Evolutionary conservation across 129 eudicot species (phyloP), one percentile per base, ranked within the genome.

Genomic region (Silybum marianum): DNA sequence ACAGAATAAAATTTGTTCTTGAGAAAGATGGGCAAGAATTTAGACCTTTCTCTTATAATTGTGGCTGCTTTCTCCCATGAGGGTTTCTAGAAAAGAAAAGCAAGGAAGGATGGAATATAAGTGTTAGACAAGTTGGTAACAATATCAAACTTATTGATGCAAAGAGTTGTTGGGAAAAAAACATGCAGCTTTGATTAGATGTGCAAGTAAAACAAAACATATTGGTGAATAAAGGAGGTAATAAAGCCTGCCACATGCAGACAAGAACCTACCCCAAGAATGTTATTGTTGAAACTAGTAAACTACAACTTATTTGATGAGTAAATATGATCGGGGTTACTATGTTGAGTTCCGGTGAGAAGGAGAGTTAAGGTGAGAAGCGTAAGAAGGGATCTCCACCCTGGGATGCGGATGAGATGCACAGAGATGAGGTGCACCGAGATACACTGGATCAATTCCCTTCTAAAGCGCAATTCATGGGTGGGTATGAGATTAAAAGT

Each of bases 51-150:
- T 83, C 88, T 85, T 12, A 93, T 89, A 72, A 90, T 93, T 74
- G 65, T 84, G 73, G 98, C 98, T 46, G 94, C 91, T 82, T 88
- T 93, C 90, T 93, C 98, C 98, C 98, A 93, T 16, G 97, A 85
- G 65, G 91, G 94, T 93, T 85, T 91, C 98, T 93, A 88, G 60
- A 44, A 88, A 34, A 71, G 28, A 75, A 22, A 84, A 44, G 34
- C 32, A 44, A 11, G 44, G 18, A 76, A 14, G 19, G 38, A 12
- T 30, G 74, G 68, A 24, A 51, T 24, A 28, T 2, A 36, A 24
- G 70, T 14, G 67, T 74, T 68, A 34, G 13, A 77, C 8, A 75
- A 12, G 40, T 12, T 16, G n/a, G 16, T 65, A 65, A 22, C 5
- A 2, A 9, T 44, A 65, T 30, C 2, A 19, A 74, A 23, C 38